Evolutionary conservation across 2,329 filamentous ascomycete species (phyloP), one percentile per base, ranked within the genome.

Genomic region (Pestalotiopsis sp.): DNA sequence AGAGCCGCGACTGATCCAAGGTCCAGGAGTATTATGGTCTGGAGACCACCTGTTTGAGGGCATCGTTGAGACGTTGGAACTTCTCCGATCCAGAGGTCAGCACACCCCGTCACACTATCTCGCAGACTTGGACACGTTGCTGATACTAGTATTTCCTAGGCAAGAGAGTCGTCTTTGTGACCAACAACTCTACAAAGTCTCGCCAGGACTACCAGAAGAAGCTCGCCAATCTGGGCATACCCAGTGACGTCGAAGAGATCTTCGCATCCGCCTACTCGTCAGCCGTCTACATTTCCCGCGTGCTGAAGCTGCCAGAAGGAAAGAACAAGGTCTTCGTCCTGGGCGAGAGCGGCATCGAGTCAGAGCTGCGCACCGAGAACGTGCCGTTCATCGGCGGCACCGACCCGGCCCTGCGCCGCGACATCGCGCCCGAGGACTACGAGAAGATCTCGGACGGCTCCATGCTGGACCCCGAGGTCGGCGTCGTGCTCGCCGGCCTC

Each of bases 111-210:
- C 56, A 57, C 27, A 63, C 25, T 23, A 70, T 20, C 17, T 27
- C 11, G 4, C 17, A 11, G 4, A 14, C 20, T 14, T n/a, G 14
- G 2, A n/a, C 36, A 6, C 27, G 39, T 11, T 69, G 52, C 67
- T 61, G 17, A 69, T 14, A 27, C 17, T 12, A 36, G 52, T 14
- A 14, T 49, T 68, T 61, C 14, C 36, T 66, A 96, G 95, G 93
- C 78, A 99, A 99, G 82, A 92, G 92, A 78, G 88, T 96, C 41
- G 91, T 99, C 67, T 99, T 99, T 78, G 96, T 99, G 66, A 99
- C 96, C 56, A 99, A 99, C 84, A 99, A 99, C 84, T 98, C 94
- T 77, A 98, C 96, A 68, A 99, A 99, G 80, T 97, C 95, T 12
- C 92, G 96, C 68, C 85, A 88, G 64, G 94, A 98, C 79, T 99